A percentile compares a stretch with the other conserved stretches of the same genome.
These are phyloP conservation scores for Penicillium coprophilum DNA, from an alignment of 495 filamentous ascomycete genomes.

Conservation along the genomic window DNA sequence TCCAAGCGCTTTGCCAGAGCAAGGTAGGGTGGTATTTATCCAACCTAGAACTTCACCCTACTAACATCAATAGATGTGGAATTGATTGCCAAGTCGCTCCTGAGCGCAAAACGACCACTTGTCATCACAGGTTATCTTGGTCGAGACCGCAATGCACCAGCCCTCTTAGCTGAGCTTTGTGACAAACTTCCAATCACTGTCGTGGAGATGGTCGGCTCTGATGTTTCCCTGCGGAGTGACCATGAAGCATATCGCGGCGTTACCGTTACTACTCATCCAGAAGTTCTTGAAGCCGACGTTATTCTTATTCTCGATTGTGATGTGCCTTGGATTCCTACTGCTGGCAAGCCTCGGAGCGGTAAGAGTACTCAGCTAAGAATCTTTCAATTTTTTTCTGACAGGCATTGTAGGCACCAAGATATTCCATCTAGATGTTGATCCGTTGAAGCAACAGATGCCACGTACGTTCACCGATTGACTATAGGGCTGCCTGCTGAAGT, in stretches of 20 bases:
- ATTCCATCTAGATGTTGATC: conserved; percentile 80
- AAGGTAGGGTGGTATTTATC: conserved; percentile 31
- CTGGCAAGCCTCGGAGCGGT: conserved; percentile 43
- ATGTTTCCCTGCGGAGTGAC: conserved; percentile 84
- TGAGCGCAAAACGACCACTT: conserved; percentile 68
- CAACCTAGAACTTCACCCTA: not conserved
- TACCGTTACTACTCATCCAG: conserved; percentile 54
- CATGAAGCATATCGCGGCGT: conserved; percentile 70
- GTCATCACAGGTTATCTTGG: conserved; percentile 78
- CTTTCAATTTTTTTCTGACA: conserved; percentile 1
- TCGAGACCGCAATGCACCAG: conserved; percentile 62
- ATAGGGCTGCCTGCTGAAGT: not conserved
- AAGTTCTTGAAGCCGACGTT: conserved; percentile 58
- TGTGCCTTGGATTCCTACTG: conserved; percentile 66
- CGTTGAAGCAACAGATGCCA: conserved; percentile 81
- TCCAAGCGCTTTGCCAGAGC: conserved; percentile 64
- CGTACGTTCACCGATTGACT: not conserved
- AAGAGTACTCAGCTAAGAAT: conserved; percentile 29
- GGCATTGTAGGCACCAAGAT: conserved; percentile 36
- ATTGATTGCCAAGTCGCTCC: conserved; percentile 63
- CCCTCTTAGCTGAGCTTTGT: conserved; percentile 70
- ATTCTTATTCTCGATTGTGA: conserved; percentile 87
- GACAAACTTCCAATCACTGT: conserved; percentile 74
- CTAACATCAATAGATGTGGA: conserved; percentile 41
- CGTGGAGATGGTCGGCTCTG: conserved; percentile 80